These are phyloP conservation scores for Salvia splendens DNA, from an alignment of 257 asterid genomes.

Conservation along the genomic window DNA sequence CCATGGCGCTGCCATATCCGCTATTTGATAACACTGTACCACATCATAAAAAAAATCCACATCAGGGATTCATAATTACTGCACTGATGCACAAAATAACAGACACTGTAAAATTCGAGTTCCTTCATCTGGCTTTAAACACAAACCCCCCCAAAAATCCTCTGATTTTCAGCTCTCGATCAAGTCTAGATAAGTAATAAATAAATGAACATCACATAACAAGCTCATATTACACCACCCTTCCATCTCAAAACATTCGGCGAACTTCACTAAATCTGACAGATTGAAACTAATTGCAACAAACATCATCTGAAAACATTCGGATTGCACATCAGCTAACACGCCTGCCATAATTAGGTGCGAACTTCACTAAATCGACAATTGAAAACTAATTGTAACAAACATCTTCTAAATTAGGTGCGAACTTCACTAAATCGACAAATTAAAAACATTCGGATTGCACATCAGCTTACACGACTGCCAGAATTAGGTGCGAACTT, in stretches of 20 bases:
- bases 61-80: conserved; percentile 11
- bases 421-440: not conserved
- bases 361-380: too few relatives aligned
- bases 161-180: conserved; percentile 14
- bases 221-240: conserved; percentile 23
- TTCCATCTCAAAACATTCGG: not conserved
- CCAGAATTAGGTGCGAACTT: not conserved
- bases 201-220: conserved; percentile 20
- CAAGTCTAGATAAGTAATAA: conserved; percentile 1
- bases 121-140: not conserved
- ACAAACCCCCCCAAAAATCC: conserved; percentile 3
- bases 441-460: conserved; percentile 4
- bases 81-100: conserved; percentile 6
- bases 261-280: too few relatives aligned
- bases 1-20: too few relatives aligned
- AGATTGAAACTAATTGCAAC: too few relatives aligned
- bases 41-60: not conserved
- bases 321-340: too few relatives aligned
- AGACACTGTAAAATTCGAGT: conserved; percentile 8
- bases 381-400: too few relatives aligned
- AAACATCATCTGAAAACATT: too few relatives aligned
- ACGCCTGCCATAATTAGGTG: too few relatives aligned
- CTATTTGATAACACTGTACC: too few relatives aligned
- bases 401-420: not conserved
- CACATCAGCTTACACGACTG: not conserved